phyloP scores from a whole-genome alignment of 78 protist genomes.

The Dictyostelium intermedium region DNA sequence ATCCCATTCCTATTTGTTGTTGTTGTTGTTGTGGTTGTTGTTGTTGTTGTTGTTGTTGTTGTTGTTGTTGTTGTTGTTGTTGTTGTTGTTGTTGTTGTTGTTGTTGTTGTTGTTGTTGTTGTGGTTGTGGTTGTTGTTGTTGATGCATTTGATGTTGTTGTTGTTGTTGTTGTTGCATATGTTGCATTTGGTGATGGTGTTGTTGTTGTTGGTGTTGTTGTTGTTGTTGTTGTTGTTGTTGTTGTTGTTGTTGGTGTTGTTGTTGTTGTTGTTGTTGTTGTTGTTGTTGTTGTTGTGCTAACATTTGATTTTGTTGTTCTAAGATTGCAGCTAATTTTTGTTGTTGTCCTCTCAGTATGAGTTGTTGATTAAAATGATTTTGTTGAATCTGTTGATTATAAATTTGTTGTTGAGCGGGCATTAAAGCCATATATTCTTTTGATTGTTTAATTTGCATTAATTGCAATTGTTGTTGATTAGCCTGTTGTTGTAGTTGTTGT shows the following conservation, averaged over 20 bases:
- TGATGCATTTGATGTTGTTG: not conserved
- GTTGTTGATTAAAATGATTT: not conserved
- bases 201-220: not conserved
- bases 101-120: not conserved
- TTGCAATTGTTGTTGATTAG: slow-evolving; percentile 22
- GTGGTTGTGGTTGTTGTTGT: not conserved
- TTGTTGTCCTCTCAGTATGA: not conserved
- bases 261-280: not conserved
- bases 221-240: not conserved
- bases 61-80: not conserved
- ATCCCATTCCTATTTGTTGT: not conserved
- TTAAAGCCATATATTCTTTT: not conserved
- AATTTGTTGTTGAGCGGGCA: not conserved
- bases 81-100: slow-evolving; percentile 16
- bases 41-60: not conserved
- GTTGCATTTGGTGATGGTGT: not conserved
- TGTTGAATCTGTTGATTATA: not conserved
- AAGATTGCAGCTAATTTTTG: not conserved
- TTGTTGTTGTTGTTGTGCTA: not conserved
- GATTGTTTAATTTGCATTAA: not conserved
- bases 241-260: not conserved
- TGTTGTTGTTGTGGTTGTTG: not conserved
- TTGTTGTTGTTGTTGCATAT: not conserved
- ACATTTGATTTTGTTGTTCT: not conserved
- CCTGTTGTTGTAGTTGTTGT: slow-evolving; percentile 35